Percentiles rank a stretch among this genome's conserved stretches.
Evolutionary conservation across 306 rosid genomes (phyloP).

Genomic region (Acacia confusa): DNA sequence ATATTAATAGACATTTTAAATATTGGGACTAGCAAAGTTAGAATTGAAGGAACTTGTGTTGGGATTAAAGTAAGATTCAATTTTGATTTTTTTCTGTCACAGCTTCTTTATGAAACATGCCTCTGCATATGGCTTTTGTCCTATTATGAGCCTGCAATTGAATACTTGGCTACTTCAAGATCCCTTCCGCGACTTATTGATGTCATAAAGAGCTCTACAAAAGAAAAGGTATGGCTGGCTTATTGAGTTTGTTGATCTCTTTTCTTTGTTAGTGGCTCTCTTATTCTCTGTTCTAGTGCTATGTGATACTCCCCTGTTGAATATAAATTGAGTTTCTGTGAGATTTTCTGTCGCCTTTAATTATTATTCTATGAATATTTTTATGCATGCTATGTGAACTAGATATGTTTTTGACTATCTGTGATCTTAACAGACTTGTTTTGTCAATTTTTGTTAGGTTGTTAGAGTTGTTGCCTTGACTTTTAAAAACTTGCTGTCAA

Average conservation of each 20-base stretch:
- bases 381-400: slow-evolving; percentile 21
- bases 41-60: neutral
- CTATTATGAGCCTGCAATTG: slow-evolving; percentile 93
- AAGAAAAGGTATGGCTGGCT: slow-evolving; percentile 78
- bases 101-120: slow-evolving; percentile 97
- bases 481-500: slow-evolving; percentile 80
- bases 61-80: slow-evolving; percentile 25
- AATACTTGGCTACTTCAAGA: slow-evolving; percentile 88
- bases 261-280: neutral
- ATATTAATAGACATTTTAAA: neutral
- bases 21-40: neutral
- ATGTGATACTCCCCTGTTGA: slow-evolving; percentile 15
- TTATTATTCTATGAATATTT: neutral
- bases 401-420: slow-evolving; percentile 12
- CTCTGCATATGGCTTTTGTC: slow-evolving; percentile 96
- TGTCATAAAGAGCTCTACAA: slow-evolving; percentile 90
- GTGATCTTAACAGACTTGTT: slow-evolving; percentile 33
- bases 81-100: slow-evolving; percentile 42
- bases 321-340: slow-evolving; percentile 18
- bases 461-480: slow-evolving; percentile 95
- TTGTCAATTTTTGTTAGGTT: slow-evolving; percentile 63
- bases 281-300: slow-evolving; percentile 4
- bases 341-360: neutral
- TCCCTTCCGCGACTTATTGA: slow-evolving; percentile 87
- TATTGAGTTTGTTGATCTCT: slow-evolving; percentile 22